These are phyloP conservation scores for Candida insectalens DNA, from an alignment of 805 yeast species.

Conservation along the genomic window DNA sequence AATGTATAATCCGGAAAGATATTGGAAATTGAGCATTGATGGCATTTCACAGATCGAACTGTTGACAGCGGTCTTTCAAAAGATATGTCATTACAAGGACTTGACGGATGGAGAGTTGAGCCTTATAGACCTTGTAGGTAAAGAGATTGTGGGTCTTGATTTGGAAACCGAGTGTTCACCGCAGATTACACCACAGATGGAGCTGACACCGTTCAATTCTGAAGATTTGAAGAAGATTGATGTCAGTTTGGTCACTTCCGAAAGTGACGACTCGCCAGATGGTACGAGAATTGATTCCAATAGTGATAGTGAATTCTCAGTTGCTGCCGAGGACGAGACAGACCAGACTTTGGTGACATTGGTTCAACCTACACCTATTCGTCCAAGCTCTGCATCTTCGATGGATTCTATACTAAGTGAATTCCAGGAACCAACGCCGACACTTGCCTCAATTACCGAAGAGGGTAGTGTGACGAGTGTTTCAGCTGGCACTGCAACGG, in stretches of 20 bases:
- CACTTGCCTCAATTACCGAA: constrained; percentile 3
- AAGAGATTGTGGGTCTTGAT: neutral
- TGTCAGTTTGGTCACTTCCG: neutral
- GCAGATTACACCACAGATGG: neutral
- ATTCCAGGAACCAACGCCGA: constrained; percentile 5
- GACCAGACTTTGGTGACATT: constrained; percentile 3
- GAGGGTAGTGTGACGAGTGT: constrained; percentile 18
- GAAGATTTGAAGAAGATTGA: neutral
- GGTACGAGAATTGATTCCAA: neutral
- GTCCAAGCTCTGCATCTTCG: constrained; percentile 17
- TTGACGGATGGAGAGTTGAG: neutral
- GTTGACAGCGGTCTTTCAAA: constrained; percentile 18
- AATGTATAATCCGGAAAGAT: constrained; percentile 64
- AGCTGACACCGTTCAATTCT: neutral
- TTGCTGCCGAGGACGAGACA: neutral
- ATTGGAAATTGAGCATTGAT: constrained; percentile 47
- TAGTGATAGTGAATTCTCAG: neutral
- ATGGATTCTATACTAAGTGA: constrained; percentile 18
- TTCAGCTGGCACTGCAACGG: no score
- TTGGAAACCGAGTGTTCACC: neutral
- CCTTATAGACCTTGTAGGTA: neutral
- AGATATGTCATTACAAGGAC: constrained; percentile 11
- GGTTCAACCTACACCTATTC: constrained; percentile 16
- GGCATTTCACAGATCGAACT: constrained; percentile 19
- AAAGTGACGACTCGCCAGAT: neutral